These are phyloP conservation scores for Rhodotorula sp. DNA, from an alignment of 1,284 basidiomycete species.

Conservation along the genomic window DNA sequence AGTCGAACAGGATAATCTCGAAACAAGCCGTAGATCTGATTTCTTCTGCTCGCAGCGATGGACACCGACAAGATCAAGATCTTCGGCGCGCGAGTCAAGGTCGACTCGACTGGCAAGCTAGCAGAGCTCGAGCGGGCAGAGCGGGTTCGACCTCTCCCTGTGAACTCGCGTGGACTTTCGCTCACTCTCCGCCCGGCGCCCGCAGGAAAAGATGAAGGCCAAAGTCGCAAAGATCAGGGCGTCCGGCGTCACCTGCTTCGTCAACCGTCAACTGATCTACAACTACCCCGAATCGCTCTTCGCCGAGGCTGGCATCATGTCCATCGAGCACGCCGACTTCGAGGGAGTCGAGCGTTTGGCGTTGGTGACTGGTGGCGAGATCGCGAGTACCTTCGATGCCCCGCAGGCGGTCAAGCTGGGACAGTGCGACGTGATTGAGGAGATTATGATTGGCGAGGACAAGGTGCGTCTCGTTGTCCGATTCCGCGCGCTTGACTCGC, in stretches of 20 bases:
- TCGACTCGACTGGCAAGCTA: conserved; percentile 92
- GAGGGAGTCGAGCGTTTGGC: conserved; percentile 96
- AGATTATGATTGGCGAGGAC: conserved; percentile 99
- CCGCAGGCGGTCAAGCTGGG: conserved; percentile 94
- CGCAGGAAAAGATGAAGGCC: conserved; percentile 95
- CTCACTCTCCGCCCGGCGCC: neutral
- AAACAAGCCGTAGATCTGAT: neutral
- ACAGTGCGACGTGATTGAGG: conserved; percentile 90
- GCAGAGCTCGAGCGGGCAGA: conserved; percentile 97
- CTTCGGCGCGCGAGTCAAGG: conserved; percentile 93
- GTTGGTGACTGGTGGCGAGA: conserved; percentile 96
- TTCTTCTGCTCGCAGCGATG: conserved; percentile 66
- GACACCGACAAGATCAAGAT: conserved; percentile 99
- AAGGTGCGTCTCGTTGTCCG: conserved; percentile 60
- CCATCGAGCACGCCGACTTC: conserved; percentile 98
- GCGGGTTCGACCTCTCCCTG: conserved; percentile 59
- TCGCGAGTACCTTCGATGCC: conserved; percentile 90
- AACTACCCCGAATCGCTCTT: conserved; percentile 97
- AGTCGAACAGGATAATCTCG: neutral
- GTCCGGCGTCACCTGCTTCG: conserved; percentile 96
- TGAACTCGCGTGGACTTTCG: neutral
- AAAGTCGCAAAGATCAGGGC: conserved; percentile 93
- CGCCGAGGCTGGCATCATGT: conserved; percentile 89
- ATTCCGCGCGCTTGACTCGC: neutral
- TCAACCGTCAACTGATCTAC: conserved; percentile 98